phyloP scores from a whole-genome alignment of 306 rosid genomes.

The Pachyrhizus erosus region DNA sequence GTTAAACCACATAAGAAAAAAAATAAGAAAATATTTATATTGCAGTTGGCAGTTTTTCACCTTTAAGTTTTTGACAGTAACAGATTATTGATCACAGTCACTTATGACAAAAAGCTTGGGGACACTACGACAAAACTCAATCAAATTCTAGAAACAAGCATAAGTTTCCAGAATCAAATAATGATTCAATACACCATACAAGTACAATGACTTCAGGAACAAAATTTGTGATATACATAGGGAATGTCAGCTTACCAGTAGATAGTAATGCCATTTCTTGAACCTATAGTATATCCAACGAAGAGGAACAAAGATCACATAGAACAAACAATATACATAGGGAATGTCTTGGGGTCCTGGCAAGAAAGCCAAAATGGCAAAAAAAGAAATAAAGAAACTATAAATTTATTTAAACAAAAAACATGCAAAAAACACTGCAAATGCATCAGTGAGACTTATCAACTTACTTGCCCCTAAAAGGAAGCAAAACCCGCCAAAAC shows the following conservation, averaged over 20 bases:
- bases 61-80: constrained; percentile 8
- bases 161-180: constrained; percentile 9
- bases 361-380: background rate
- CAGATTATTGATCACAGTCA: background rate
- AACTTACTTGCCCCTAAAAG: constrained; percentile 93
- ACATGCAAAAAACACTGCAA: constrained; percentile 11
- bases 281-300: constrained; percentile 95
- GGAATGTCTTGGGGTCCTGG: constrained; percentile 93
- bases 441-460: constrained; percentile 22
- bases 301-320: constrained; percentile 85
- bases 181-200: background rate
- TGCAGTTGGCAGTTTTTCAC: background rate
- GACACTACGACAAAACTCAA: background rate
- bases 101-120: background rate
- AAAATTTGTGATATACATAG: constrained; percentile 8
- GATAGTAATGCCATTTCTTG: constrained; percentile 98
- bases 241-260: constrained; percentile 73
- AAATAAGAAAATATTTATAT: background rate
- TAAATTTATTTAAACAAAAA: background rate
- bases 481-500: constrained; percentile 90
- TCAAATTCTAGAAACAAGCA: background rate
- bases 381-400: background rate
- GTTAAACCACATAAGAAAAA: constrained; percentile 1
- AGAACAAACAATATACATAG: constrained; percentile 85
- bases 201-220: background rate